Evolutionary conservation across 306 rosid genomes (phyloP).

Genomic region (Malus orientalis): DNA sequence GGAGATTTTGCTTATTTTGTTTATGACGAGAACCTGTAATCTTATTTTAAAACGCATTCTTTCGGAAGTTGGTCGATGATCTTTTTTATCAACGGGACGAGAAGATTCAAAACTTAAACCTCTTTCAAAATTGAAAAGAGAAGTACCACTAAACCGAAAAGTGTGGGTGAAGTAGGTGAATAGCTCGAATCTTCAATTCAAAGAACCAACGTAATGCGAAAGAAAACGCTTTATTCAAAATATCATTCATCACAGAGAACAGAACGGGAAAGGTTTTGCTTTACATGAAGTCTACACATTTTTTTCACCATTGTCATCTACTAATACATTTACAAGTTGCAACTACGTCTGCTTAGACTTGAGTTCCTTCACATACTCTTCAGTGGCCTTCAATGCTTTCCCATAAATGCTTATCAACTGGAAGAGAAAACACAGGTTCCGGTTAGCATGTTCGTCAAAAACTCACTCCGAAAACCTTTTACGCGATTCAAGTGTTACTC

Average conservation of each 20-base stretch:
- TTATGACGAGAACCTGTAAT: no score
- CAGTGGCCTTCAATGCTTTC: constrained; percentile 66
- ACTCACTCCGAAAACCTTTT: neutral
- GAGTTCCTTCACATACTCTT: constrained; percentile 72
- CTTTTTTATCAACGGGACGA: neutral
- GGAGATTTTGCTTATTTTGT: no score
- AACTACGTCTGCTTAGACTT: constrained; percentile 56
- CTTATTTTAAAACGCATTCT: no score
- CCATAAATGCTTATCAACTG: constrained; percentile 78
- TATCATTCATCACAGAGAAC: neutral
- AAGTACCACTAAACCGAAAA: neutral
- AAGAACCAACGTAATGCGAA: neutral
- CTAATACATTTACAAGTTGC: neutral
- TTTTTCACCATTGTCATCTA: constrained; percentile 12
- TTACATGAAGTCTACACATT: constrained; percentile 1
- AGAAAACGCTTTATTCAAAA: neutral
- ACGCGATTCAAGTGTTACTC: neutral
- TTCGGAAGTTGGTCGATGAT: no score
- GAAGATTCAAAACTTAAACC: no score
- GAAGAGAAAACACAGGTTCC: neutral
- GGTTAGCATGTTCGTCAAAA: neutral
- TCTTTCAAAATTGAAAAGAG: neutral
- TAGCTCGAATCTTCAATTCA: no score
- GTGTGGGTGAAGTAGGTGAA: neutral
- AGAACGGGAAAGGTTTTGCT: constrained; percentile 4